A percentile compares a stretch with the other conserved stretches of the same genome.
phyloP scores from a whole-genome alignment of 352 stramenopile species.

The Nothophytophthora sp. region DNA sequence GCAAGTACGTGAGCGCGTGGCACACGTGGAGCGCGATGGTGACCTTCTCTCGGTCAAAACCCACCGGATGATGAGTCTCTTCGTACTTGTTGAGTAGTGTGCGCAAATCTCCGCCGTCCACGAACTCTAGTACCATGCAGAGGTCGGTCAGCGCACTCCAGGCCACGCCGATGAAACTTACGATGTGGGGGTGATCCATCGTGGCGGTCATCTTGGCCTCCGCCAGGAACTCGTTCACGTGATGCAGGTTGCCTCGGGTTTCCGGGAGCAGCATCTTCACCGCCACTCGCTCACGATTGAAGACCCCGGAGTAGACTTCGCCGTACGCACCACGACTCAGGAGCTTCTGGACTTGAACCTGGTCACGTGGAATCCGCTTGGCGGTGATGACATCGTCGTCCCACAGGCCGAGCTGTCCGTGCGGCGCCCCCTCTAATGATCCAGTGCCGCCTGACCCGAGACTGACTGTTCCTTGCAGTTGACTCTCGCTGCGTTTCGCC shows the following conservation, averaged over 20 bases:
- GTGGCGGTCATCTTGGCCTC: slow-evolving; percentile 45
- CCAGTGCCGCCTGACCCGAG: neutral
- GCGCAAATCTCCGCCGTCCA: slow-evolving; percentile 44
- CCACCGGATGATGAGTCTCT: neutral
- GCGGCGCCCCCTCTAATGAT: slow-evolving; percentile 4
- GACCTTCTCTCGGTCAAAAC: slow-evolving; percentile 18
- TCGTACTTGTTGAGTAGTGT: slow-evolving; percentile 25
- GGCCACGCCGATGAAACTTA: slow-evolving; percentile 40
- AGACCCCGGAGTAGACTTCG: slow-evolving; percentile 37
- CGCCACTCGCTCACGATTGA: slow-evolving; percentile 24
- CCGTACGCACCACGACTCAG: slow-evolving; percentile 42
- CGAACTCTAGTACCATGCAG: slow-evolving; percentile 41
- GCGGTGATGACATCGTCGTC: slow-evolving; percentile 27
- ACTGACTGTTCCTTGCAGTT: neutral
- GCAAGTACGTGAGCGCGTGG: slow-evolving; percentile 47
- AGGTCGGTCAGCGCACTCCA: slow-evolving; percentile 49
- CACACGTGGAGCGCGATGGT: slow-evolving; percentile 36
- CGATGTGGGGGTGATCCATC: slow-evolving; percentile 50
- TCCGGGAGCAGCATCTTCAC: slow-evolving; percentile 38
- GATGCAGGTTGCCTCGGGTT: slow-evolving; percentile 11
- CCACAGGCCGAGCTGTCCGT: slow-evolving; percentile 18
- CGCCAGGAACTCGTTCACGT: slow-evolving; percentile 43
- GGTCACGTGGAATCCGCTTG: slow-evolving; percentile 17
- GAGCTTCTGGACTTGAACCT: slow-evolving; percentile 7
- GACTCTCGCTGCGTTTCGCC: neutral